Percentiles rank a stretch among this genome's conserved stretches.
phyloP scores from a whole-genome alignment of 2,329 filamentous ascomycete species.

The Penicillium griseofulvum region DNA sequence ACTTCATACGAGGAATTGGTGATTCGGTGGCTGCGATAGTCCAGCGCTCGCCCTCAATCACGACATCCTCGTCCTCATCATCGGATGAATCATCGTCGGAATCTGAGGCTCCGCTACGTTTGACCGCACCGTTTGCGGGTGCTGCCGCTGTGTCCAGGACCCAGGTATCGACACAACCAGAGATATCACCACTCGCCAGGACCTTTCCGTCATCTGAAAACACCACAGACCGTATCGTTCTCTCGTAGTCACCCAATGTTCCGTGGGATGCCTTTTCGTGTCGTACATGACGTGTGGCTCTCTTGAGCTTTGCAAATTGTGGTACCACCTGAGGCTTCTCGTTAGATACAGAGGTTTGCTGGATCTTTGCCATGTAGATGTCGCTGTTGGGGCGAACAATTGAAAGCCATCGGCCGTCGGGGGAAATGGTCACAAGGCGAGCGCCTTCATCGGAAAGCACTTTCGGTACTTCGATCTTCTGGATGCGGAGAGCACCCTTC shows the following conservation, averaged over 20 bases:
- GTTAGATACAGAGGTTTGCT: constrained; percentile 39
- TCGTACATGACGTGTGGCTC: constrained; percentile 33
- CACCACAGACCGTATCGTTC: constrained; percentile 68
- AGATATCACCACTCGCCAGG: constrained; percentile 74
- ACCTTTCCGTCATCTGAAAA: constrained; percentile 81
- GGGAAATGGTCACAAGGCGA: constrained; percentile 57
- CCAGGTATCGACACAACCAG: constrained; percentile 87
- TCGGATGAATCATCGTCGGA: constrained; percentile 51
- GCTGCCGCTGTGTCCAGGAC: constrained; percentile 55
- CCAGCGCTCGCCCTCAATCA: constrained; percentile 68
- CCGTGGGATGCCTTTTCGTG: constrained; percentile 57
- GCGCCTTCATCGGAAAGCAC: constrained; percentile 62
- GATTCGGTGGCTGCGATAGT: constrained; percentile 67
- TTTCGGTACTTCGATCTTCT: constrained; percentile 65
- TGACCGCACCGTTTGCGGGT: constrained; percentile 39
- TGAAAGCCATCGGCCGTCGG: constrained; percentile 47
- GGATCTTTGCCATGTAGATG: constrained; percentile 54
- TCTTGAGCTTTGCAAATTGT: constrained; percentile 44
- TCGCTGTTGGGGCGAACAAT: constrained; percentile 60
- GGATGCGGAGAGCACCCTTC: constrained; percentile 64
- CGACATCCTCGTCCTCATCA: constrained; percentile 48
- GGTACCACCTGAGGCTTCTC: constrained; percentile 46
- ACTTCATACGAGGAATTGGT: constrained; percentile 66
- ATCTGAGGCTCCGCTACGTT: constrained; percentile 45
- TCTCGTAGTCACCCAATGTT: constrained; percentile 71